Base-by-base conservation (phyloP, 2,329 filamentous ascomycete genomes). In the Leptographium radiaticola region DNA sequence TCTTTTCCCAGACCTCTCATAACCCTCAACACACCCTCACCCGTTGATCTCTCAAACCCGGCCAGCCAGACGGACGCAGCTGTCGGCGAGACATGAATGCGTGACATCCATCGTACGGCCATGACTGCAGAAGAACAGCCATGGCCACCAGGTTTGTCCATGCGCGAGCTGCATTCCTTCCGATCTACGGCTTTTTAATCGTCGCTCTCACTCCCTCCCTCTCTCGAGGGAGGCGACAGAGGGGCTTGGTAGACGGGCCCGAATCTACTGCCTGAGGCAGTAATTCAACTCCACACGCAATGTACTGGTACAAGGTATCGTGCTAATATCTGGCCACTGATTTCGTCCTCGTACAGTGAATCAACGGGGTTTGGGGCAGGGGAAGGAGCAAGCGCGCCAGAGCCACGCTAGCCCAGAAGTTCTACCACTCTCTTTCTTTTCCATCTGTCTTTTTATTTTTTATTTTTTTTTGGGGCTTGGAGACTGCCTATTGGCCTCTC, bases 341-440 rank as follows among this genome's bases (percentile, higher is more conserved):
- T 33, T 31, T 42, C 25, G 39, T 20, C 9, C 30, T 46, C 40
- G 31, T 52, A 18, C 49, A 51, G 49, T 9, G 44, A 47, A 52
- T 20, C 50, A 30, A 52, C 18, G 13, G 39, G 49, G 43, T 43
- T 43, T 46, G 42, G 48, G 47, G 48, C 54, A 52, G 48, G 53
- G 53, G 53, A 45, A 55, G 48, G 54, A 52, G 55, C 56, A 53
- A 50, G 48, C 55, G 52, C 54, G 56, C 56, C 56, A 50, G 56
- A 57, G 51, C 57, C 45, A 53, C 57, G 57, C 57, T 58, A 57
- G 49, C 39, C 55, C 44, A 48, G 53, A 34, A 44, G 50, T 53
- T 55, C 34, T 56, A 44, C 51, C 52, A 11, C 25, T 51, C 25
- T 30, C 33, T 30, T 40, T 50, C 36, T 45, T 57, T 38, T 49